Evolutionary conservation across 139 green algal species (phyloP), one percentile per base, ranked within the genome.

Genomic region (Micractinium conductrix): DNA sequence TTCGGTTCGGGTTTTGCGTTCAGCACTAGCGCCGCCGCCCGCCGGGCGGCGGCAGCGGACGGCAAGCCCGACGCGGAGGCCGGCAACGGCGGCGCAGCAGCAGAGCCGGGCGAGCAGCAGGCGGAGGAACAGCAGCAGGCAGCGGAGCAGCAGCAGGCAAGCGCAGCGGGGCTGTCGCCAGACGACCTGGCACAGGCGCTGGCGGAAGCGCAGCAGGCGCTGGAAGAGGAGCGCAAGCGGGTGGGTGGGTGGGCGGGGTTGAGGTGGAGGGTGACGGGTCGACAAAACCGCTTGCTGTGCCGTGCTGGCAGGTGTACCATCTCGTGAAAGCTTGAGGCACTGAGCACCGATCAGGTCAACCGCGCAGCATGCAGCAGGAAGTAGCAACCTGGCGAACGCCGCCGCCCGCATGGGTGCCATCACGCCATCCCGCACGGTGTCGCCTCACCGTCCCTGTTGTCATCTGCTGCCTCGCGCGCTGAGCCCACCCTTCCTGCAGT

Each of bases 401-500:
- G n/a, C n/a, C n/a, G 24, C 26, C 60, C 14, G 60, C 26, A 14
- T 28, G 9, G 14, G 24, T 69, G 60, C 24, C 60, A 14, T n/a
- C n/a, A n/a, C n/a, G n/a, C n/a, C n/a, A n/a, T n/a, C n/a, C n/a
- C n/a, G n/a, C n/a, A n/a, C n/a, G n/a, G n/a, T n/a, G n/a, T n/a
- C n/a, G n/a, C n/a, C n/a, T n/a, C n/a, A n/a, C n/a, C n/a, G n/a
- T n/a, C 28, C 28, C 2, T 28, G 37, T 3, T 28, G 9, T 38
- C 26, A 35, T 16, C 62, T 6, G 38, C 38, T 40, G 22, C 48
- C 21, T 22, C 40, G 1, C 40, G 7, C n/a, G n/a, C n/a, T n/a
- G n/a, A n/a, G n/a, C n/a, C n/a, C n/a, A 6, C 42, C 28, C 26
- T 21, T 33, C 44, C 38, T 14, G 12, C 87, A 95, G 93, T 82